phyloP scores from a whole-genome alignment of 2,329 filamentous ascomycete genomes.

The Sclerotinia glacialis region DNA sequence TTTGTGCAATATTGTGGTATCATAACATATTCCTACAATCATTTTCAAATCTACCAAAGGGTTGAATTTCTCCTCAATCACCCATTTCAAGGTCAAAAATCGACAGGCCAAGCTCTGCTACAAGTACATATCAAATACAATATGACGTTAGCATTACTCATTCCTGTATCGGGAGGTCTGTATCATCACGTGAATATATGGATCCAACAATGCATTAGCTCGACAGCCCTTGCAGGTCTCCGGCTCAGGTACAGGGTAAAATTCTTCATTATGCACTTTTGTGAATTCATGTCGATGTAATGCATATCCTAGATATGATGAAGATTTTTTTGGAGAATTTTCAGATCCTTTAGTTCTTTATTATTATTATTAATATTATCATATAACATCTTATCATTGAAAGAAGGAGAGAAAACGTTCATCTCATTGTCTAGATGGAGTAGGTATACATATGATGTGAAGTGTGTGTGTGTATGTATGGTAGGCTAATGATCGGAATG shows the following conservation, averaged over 20 bases:
- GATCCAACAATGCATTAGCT: background rate
- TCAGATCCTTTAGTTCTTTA: no score
- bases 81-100: background rate
- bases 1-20: background rate
- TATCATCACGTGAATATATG: background rate
- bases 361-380: no score
- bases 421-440: no score
- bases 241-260: background rate
- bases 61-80: background rate
- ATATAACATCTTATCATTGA: no score
- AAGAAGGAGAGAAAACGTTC: no score
- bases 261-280: background rate
- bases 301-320: no score
- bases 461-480: no score
- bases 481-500: background rate
- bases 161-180: background rate
- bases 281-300: background rate
- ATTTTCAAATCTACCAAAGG: no score
- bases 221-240: background rate
- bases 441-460: no score
- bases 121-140: background rate
- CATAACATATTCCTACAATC: background rate
- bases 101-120: background rate
- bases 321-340: no score
- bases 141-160: background rate